Base-by-base conservation (phyloP, 345 rosid genomes). In the Erysimum cheiranthoides region DNA sequence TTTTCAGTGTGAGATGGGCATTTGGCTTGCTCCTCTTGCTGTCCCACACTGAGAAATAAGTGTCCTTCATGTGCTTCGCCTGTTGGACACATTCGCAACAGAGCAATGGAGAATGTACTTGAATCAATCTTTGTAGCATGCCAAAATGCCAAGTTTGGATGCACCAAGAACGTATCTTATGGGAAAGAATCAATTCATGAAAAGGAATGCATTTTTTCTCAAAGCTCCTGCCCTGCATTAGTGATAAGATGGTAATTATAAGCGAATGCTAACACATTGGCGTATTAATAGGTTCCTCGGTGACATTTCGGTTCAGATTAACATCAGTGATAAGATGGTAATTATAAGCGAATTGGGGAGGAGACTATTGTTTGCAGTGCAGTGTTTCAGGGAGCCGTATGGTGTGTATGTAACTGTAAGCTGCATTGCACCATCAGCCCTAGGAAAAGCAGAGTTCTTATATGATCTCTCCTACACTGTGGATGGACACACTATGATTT, bases 1-100 rank as follows among this genome's bases (percentile, higher is more conserved):
- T 32, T 32, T 32, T 32, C 5, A 32, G 88, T 86, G 90, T 69
- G 85, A 82, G 83, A 83, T 81, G 87, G 88, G n/a, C 87, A 86
- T 53, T 53, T 77, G 43, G 85, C 86, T 11, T 84, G 86, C 79
- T 42, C 80, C 30, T 27, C 61, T 46, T 86, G 87, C 77, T 79
- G 87, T 73, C 8, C 2, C 38, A 74, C 79, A 67, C 42, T 84
- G 66, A 12, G 14, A 30, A 78, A 84, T 31, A 84, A 66, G 79
- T 86, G 86, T 13, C 77, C 85, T 4, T 45, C 63, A 4, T 84
- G 88, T 64, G 51, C 76, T 18, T 30, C 38, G 70, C 86, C 80
- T 9, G 77, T 82, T 25, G 83, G 87, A 6, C 73, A 81, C 53
- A 81, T 25, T 61, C 83, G 88, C 5, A 79, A 83, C 73, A 73